Base-by-base conservation (phyloP, 768 basidiomycete species). In the Tulasnella calospora region DNA sequence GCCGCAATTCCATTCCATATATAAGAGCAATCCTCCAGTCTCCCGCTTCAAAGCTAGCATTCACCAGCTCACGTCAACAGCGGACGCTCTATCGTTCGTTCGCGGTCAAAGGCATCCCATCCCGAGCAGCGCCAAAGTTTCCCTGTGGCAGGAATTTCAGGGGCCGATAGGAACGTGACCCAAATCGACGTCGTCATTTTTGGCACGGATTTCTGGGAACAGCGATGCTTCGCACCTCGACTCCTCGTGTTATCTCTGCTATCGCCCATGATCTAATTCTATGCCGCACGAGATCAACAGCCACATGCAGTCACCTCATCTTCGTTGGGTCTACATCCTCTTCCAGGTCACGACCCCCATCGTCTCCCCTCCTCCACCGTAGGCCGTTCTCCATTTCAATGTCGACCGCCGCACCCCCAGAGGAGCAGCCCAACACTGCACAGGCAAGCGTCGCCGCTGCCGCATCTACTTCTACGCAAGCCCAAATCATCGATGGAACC, bases 401-500 rank as follows among this genome's bases (percentile, higher is more conserved):
- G 75, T 76, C 75, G 75, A 61, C 75, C 41, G 55, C 75, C 33
- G 73, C 75, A 23, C 51, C 55, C 46, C 61, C 57, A 35, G 75
- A 69, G 40, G 73, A 51, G 30, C 33, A 74, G 44, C 23, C 46
- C 51, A 76, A 21, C 51, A 57, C 47, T 27, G 75, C 75, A 23
- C 57, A 46, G 38, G 55, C 75, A 15, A 38, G 13, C 75, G 75
- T 61, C 40, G 55, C 47, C 61, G 15, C 47, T 19, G 74, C 51
- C 74, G 21, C 15, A 33, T 23, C 74, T 10, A 47, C 41, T 19
- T 55, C 51, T 15, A n/a, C 74, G 0, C 27, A 47, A 57, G 75
- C 75, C 9, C 47, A 76, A 15, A 82, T 93, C 82, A 95, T 98
- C 83, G 94, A 98, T 81, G 96, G 96, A 23, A 92, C 88, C 70